Evolutionary conservation across 495 filamentous ascomycete species (phyloP), one percentile per base, ranked within the genome.

Genomic region (Podospora fimiseda): DNA sequence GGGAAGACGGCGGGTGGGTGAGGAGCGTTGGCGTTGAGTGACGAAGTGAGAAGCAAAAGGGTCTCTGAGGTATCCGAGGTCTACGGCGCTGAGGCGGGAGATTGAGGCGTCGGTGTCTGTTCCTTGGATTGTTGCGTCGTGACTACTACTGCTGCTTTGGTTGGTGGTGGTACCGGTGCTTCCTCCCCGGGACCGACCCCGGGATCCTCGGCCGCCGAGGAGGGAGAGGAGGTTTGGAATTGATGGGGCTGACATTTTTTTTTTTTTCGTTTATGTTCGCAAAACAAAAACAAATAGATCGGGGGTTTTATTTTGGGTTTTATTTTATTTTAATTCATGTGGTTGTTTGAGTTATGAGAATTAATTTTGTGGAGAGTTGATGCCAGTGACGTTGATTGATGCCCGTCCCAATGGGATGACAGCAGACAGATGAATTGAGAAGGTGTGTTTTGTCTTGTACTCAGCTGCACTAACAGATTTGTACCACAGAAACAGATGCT

Each of bases 31-130:
- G 59, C n/a, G 61, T 44, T 44, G 58, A 51, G 43, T 43, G 58
- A 80, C 80, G 61, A 98, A 87, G 20, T 73, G 67, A 42, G 64
- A 66, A 2, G 89, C 90, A 70, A 85, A 97, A 0, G 80, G 79
- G 64, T 98, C 93, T 16, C 86, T 68, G 0, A 97, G 75, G 68
- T 96, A 96, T 46, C 89, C 90, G n/a, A 90, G 67, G 48, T 83
- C 75, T 11, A 96, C 90, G 11, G 91, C 92, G 62, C 90, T 96
- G 67, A 94, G 69, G 9, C 94, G 81, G 22, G 89, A 95, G 21
- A 88, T 80, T 55, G 88, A 87, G 43, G 93, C 93, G 74, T 98
- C 93, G 59, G 85, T 82, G 70, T 98, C 93, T 14, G 93, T 98
- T 48, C 84, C 80, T 68, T 95, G 91, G 44, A 97, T 85, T 13